phyloP scores from a whole-genome alignment of 768 basidiomycete genomes.

The Suillus subluteus region DNA sequence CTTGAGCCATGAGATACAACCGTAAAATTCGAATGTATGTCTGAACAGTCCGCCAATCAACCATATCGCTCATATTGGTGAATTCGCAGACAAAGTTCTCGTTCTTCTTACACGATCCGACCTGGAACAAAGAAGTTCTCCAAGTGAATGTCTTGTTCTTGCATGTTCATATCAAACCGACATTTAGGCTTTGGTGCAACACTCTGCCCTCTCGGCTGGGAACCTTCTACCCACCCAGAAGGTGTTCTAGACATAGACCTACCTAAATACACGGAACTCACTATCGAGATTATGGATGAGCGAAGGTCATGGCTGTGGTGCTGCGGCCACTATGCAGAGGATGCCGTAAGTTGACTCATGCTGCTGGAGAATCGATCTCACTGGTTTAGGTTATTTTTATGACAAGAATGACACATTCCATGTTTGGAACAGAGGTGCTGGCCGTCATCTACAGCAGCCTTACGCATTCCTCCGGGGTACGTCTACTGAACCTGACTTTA shows the following conservation, averaged over 20 bases:
- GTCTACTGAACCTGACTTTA: constrained; percentile 5
- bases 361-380: constrained; percentile 12
- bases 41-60: not conserved
- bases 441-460: constrained; percentile 35
- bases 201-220: constrained; percentile 39
- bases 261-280: constrained; percentile 1
- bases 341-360: constrained; percentile 31
- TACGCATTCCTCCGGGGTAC: constrained; percentile 33
- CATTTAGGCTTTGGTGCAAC: not conserved
- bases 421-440: constrained; percentile 26
- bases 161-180: not conserved
- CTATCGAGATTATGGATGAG: constrained; percentile 11
- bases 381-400: constrained; percentile 32
- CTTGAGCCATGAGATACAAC: constrained; percentile 11
- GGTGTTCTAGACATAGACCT: constrained; percentile 39
- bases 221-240: constrained; percentile 50
- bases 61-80: not conserved
- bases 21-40: constrained; percentile 13
- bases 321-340: constrained; percentile 29
- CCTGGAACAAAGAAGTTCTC: constrained; percentile 11
- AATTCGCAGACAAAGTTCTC: constrained; percentile 3
- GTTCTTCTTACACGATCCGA: constrained; percentile 5
- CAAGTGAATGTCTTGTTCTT: constrained; percentile 3
- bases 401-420: constrained; percentile 17
- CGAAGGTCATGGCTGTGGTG: constrained; percentile 5